A percentile compares a stretch with the other conserved stretches of the same genome.
phyloP scores from a whole-genome alignment of 225 moss, liverwort and hornwort genomes.

The Rhytidiadelphus loreus region DNA sequence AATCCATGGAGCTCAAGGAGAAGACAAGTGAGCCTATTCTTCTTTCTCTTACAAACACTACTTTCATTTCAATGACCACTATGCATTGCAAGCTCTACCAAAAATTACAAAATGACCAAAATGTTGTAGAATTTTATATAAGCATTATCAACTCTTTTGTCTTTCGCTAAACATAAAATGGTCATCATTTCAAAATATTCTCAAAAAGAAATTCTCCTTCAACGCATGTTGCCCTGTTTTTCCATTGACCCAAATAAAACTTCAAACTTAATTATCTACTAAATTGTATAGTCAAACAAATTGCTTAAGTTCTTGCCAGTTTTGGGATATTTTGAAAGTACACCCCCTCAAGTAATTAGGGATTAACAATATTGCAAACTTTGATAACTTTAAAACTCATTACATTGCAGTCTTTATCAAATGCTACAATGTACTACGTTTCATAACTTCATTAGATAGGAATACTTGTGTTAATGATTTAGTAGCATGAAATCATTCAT shows the following conservation, averaged over 20 bases:
- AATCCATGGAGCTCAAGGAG: rapidly evolving
- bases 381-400: not conserved
- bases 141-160: not conserved
- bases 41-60: not conserved
- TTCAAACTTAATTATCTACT: no score
- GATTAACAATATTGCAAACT: not conserved
- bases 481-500: not conserved
- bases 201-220: not conserved
- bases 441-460: not conserved
- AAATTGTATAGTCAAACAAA: rapidly evolving
- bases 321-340: not conserved
- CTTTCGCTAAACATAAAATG: rapidly evolving
- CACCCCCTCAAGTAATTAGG: rapidly evolving
- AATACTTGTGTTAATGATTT: not conserved
- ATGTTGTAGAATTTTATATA: not conserved
- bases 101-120: not conserved
- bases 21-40: not conserved
- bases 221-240: not conserved
- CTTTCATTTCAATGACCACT: rapidly evolving
- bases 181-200: not conserved
- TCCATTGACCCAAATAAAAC: not conserved
- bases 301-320: not conserved
- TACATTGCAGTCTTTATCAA: not conserved
- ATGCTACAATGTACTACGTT: rapidly evolving
- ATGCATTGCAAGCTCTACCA: not conserved